Evolutionary conservation across 1,284 basidiomycete species (phyloP).

Genomic region (Jaminaea rosea): DNA sequence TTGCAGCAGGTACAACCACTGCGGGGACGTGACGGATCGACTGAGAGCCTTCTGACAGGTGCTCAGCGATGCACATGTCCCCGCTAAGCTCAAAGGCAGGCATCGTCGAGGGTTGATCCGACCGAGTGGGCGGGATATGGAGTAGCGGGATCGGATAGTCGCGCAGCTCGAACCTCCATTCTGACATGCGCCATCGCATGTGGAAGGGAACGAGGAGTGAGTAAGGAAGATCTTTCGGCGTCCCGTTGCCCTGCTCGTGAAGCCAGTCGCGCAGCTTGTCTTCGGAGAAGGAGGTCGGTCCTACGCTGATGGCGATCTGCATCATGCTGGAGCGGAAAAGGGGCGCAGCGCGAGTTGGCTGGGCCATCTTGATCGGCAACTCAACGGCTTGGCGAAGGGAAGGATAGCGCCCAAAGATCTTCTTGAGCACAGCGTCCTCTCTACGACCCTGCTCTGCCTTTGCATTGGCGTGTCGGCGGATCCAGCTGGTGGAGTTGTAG

Average conservation of each 20-base stretch:
- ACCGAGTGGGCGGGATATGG: slow-evolving; percentile 48
- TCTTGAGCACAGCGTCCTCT: slow-evolving; percentile 49
- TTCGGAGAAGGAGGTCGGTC: slow-evolving; percentile 59
- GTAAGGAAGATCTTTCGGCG: slow-evolving; percentile 65
- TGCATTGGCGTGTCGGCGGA: slow-evolving; percentile 41
- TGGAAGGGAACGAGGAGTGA: slow-evolving; percentile 77
- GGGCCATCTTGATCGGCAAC: slow-evolving; percentile 51
- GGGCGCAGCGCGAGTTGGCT: slow-evolving; percentile 57
- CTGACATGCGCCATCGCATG: slow-evolving; percentile 61
- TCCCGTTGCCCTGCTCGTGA: slow-evolving; percentile 59
- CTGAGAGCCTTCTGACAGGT: slow-evolving; percentile 60
- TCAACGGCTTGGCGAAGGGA: slow-evolving; percentile 17
- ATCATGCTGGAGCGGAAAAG: slow-evolving; percentile 64
- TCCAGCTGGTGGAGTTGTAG: slow-evolving; percentile 74
- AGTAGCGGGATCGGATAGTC: slow-evolving; percentile 60
- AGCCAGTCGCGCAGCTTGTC: slow-evolving; percentile 61
- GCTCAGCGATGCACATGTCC: slow-evolving; percentile 80
- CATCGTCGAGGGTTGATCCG: slow-evolving; percentile 14
- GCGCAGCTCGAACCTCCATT: slow-evolving; percentile 61
- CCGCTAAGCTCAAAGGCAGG: slow-evolving; percentile 59
- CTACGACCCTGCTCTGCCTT: slow-evolving; percentile 49
- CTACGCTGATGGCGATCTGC: slow-evolving; percentile 57
- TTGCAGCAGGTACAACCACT: slow-evolving; percentile 36
- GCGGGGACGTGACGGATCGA: slow-evolving; percentile 48
- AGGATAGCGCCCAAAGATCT: slow-evolving; percentile 36